Conservation (phyloP, 2,329 filamentous ascomycete species). For the Aspergillus sp. region DNA sequence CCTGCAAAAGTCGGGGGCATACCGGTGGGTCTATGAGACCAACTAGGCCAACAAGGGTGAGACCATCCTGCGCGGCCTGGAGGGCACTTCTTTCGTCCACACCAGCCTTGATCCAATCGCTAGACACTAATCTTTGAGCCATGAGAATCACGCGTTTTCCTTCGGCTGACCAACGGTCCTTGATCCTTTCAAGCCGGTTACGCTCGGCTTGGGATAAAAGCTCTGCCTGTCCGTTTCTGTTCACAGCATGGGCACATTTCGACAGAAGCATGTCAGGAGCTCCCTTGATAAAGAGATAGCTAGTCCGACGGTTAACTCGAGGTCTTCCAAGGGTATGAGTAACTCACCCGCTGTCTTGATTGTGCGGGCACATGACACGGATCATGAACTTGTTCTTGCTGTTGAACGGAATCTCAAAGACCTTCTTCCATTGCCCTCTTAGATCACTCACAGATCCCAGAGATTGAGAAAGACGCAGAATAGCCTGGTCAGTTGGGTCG, state of each 20-base stretch:
- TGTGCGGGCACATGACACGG: conserved; percentile 56
- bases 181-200: conserved; percentile 59
- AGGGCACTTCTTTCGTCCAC: conserved; percentile 62
- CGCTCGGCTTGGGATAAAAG: neutral
- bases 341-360: conserved; percentile 9
- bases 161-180: conserved; percentile 70
- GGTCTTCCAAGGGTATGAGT: neutral
- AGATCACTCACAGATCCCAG: conserved; percentile 65
- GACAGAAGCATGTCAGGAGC: conserved; percentile 74
- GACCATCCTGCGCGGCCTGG: conserved; percentile 53
- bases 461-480: conserved; percentile 71
- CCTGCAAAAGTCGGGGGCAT: neutral
- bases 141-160: conserved; percentile 71
- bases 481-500: conserved; percentile 76
- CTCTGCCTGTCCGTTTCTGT: conserved; percentile 53
- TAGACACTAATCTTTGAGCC: conserved; percentile 62
- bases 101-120: conserved; percentile 47
- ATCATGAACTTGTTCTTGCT: conserved; percentile 86
- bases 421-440: conserved; percentile 66
- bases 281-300: conserved; percentile 71
- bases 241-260: conserved; percentile 63
- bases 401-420: conserved; percentile 75
- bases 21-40: conserved; percentile 63
- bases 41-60: conserved; percentile 61
- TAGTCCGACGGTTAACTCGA: neutral